Base-by-base conservation (phyloP, 2,329 filamentous ascomycete species). In the Fusarium temperatum region DNA sequence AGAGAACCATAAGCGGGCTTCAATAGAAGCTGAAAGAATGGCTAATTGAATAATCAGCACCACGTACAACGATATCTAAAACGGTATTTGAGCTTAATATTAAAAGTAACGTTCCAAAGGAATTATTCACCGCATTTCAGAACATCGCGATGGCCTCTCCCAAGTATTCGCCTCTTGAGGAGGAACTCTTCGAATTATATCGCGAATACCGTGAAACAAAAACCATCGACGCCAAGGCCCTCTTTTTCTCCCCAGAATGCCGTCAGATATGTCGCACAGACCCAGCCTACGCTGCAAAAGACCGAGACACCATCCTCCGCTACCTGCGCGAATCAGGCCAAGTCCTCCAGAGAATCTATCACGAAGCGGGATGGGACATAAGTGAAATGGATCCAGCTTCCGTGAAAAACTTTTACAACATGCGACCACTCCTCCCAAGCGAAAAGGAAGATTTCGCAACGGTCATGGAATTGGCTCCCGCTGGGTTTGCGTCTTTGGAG, bases 261-360 rank as follows among this genome's bases (percentile, higher is more conserved):
- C 64, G 39, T 13, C 66, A 68, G 9, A 63, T 68, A 18, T 68
- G 66, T n/a, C 66, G 47, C 14, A 63, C 66, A 18, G 38, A 68
- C 13, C 48, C 66, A 54, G 22, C 11, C 10, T 68, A 68, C 12
- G 64, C 66, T 0, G 66, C 66, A 3, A 36, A 44, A 28, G 18
- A 55, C 15, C 5, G 66, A 3, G 66, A 44, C 4, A 50, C 36
- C 1, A 68, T 68, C 8, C 26, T 68, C 3, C 58, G 20, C 5
- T 68, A 54, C 30, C 20, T 68, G 1, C 20, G 39, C 3, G 66
- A 68, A 20, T 45, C 64, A 14, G 64, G 55, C 8, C 22, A 44
- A 9, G 64, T 68, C 1, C 38, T 68, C 4, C 32, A 36, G 8
- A 57, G 26, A 10, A 63, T 59, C 7, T 47, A 59, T 1, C 26